These are phyloP conservation scores for Fusarium sublunatum DNA, from an alignment of 2,329 filamentous ascomycete species.

Conservation along the genomic window DNA sequence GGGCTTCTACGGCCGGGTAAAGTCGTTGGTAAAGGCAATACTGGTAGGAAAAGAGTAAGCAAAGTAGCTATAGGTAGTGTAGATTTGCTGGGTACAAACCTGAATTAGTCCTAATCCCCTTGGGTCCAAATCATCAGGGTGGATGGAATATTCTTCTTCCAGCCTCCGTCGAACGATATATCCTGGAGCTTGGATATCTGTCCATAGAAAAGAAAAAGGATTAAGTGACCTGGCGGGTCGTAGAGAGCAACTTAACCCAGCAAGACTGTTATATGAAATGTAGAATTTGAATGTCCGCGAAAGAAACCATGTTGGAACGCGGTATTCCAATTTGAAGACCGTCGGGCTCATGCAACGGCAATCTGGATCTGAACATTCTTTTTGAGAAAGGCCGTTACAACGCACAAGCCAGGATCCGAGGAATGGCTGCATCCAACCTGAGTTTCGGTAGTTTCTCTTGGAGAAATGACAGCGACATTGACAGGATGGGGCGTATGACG, in stretches of 20 bases:
- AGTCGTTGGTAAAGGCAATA: fast-evolving
- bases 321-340: slow-evolving; percentile 10
- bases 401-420: slow-evolving; percentile 24
- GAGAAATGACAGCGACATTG: slow-evolving; percentile 22
- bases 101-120: background rate
- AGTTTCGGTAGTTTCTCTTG: background rate
- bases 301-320: slow-evolving; percentile 26
- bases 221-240: slow-evolving; percentile 3
- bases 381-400: background rate
- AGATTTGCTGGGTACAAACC: slow-evolving; percentile 2
- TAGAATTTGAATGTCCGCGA: background rate
- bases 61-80: background rate
- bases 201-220: fast-evolving
- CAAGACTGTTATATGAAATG: slow-evolving; percentile 3
- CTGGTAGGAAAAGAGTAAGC: background rate
- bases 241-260: slow-evolving; percentile 9
- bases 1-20: background rate
- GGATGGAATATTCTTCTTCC: background rate
- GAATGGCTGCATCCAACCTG: slow-evolving; percentile 12
- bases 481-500: background rate
- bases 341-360: background rate
- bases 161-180: background rate
- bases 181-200: fast-evolving
- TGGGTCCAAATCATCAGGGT: slow-evolving; percentile 1
- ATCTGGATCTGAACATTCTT: slow-evolving; percentile 1